Conservation (phyloP, 78 protist genomes). For the Polysphondylium violaceum region DNA sequence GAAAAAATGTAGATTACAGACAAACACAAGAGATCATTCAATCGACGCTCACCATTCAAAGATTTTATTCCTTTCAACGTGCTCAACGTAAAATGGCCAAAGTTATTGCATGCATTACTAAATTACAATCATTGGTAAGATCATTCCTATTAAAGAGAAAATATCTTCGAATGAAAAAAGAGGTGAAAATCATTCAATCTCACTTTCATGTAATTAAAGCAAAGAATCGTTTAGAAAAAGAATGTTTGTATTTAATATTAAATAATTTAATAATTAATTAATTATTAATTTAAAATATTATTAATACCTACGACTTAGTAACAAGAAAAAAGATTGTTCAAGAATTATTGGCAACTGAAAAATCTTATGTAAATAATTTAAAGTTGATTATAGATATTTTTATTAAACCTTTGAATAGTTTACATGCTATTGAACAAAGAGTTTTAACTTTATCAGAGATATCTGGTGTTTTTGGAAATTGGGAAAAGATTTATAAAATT, state of each 20-base stretch:
- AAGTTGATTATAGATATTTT: slow-evolving; percentile 35
- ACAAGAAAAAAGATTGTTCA: slow-evolving; percentile 26
- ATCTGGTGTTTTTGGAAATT: slow-evolving; percentile 30
- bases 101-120: neutral
- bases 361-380: slow-evolving; percentile 28
- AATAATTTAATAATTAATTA: neutral
- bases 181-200: neutral
- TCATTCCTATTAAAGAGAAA: neutral
- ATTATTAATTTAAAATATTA: neutral
- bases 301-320: neutral
- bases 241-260: neutral
- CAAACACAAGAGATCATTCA: neutral
- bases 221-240: slow-evolving; percentile 22
- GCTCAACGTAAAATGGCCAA: slow-evolving; percentile 6
- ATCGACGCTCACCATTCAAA: neutral
- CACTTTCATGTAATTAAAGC: neutral
- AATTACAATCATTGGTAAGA: slow-evolving; percentile 14
- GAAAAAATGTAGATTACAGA: neutral
- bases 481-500: slow-evolving; percentile 20
- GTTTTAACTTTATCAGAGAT: slow-evolving; percentile 15
- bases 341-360: slow-evolving; percentile 20
- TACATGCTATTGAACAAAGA: slow-evolving; percentile 12
- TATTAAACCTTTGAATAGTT: slow-evolving; percentile 9
- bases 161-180: neutral
- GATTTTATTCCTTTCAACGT: neutral